These are phyloP conservation scores for Spatholobus suberectus DNA, from an alignment of 306 rosid species.

Conservation along the genomic window DNA sequence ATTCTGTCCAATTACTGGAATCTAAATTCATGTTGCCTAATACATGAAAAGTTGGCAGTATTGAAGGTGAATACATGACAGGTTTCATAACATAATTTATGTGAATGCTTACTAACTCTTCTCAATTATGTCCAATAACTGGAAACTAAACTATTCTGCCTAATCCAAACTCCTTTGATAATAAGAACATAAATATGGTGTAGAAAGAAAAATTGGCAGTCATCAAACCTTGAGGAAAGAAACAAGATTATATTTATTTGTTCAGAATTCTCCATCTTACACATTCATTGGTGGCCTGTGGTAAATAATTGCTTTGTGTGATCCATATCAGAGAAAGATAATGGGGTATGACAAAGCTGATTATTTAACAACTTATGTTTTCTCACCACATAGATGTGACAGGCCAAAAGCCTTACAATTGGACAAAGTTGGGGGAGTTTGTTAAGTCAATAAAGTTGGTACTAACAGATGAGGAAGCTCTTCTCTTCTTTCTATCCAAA, in stretches of 20 bases:
- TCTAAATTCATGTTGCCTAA: neutral
- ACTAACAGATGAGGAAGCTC: slow-evolving; percentile 47
- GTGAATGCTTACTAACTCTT: neutral
- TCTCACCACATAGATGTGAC: slow-evolving; percentile 22
- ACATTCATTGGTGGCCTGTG: neutral
- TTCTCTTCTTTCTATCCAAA: slow-evolving; percentile 60
- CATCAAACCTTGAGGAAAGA: neutral
- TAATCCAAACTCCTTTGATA: neutral
- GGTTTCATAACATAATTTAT: neutral
- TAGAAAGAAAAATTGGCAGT: neutral
- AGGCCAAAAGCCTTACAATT: slow-evolving; percentile 48
- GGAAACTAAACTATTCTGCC: neutral
- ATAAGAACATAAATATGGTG: neutral
- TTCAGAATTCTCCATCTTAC: slow-evolving; percentile 14
- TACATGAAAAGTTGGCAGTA: neutral
- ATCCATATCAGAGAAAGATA: slow-evolving; percentile 44
- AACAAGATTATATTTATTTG: slow-evolving; percentile 31
- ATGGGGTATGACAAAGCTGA: neutral
- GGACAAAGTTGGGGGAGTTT: slow-evolving; percentile 74
- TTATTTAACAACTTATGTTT: slow-evolving; percentile 25
- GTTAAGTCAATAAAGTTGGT: slow-evolving; percentile 75
- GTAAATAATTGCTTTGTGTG: neutral
- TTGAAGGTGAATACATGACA: neutral
- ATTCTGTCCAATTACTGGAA: neutral
- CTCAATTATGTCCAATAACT: neutral